Evolutionary conservation across 2,329 filamentous ascomycete genomes (phyloP).

Genomic region (Fusarium miscanthi): DNA sequence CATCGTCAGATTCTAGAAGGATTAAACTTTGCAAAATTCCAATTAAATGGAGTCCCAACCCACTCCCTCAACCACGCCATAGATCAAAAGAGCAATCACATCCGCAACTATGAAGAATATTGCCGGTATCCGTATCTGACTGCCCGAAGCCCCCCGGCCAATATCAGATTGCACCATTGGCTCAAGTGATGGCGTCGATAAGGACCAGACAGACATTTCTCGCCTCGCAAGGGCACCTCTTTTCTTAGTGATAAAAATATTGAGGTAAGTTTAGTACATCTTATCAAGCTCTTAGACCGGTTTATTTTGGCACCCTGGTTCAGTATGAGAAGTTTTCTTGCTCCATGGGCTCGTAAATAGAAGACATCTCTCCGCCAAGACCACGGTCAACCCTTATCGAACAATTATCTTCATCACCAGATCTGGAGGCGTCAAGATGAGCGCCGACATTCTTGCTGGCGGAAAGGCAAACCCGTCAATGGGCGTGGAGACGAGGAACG

Average conservation of each 20-base stretch:
- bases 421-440: slow-evolving; percentile 21
- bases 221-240: not conserved
- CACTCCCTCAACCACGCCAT: slow-evolving; percentile 23
- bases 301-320: not conserved
- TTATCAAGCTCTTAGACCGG: too few relatives aligned
- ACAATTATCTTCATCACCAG: not conserved
- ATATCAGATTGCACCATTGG: slow-evolving; percentile 30
- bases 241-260: not conserved
- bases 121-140: slow-evolving; percentile 10
- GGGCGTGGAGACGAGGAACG: slow-evolving; percentile 7
- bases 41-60: slow-evolving; percentile 25
- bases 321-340: not conserved
- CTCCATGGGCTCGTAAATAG: not conserved
- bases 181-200: slow-evolving; percentile 29
- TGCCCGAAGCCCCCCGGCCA: slow-evolving; percentile 17
- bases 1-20: slow-evolving; percentile 5
- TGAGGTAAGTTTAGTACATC: not conserved
- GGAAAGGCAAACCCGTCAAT: slow-evolving; percentile 8
- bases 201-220: not conserved
- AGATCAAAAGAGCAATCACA: slow-evolving; percentile 32
- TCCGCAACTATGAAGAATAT: slow-evolving; percentile 16
- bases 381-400: not conserved
- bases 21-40: slow-evolving; percentile 31
- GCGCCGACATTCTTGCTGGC: slow-evolving; percentile 13
- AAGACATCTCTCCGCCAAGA: not conserved